Base-by-base conservation (phyloP, 2,329 filamentous ascomycete species). In the Canariomyces notabilis region DNA sequence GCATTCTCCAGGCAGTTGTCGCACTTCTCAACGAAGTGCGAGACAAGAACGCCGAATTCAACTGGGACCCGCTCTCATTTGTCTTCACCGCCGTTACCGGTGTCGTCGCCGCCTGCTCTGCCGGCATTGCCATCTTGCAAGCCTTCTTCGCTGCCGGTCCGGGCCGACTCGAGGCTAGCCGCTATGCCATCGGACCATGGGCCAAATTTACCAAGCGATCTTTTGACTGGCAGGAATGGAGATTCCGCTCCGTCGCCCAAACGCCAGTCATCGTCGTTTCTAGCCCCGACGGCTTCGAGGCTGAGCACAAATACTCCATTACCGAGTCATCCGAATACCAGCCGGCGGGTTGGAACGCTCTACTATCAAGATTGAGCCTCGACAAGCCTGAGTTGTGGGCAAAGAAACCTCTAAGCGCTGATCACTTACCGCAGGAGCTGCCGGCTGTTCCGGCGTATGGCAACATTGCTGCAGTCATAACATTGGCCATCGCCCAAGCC, bases 61-160 rank as follows among this genome's bases (percentile, higher is more conserved):
- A 40, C 37, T 45, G 43, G 43, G 43, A 45, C 16, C 43, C 36
- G 6, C 32, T 45, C 20, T 32, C 43, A 16, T 45, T 45, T 16
- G 36, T 6, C 19, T 45, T 45, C 29, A 45, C 43, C 5, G 43
- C 37, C n/a, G 12, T 37, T 6, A 35, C 38, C 19, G 43, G 43
- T 21, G 32, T 45, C 14, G 15, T 37, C 19, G 43, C 43, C 8
- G 34, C 35, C 22, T 21, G 37, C 3, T 34, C 40, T 32, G 43
- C 43, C 14, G 19, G 19, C 26, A 15, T 45, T 19, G 35, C 43
- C n/a, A 40, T 45, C 14, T 37, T 32, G 15, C 43, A 45, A 36
- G 43, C 43, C n/a, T 7, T 45, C 29, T 18, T 45, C 4, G 29
- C 29, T 7, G 37, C 43, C 14, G 43, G 36, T 12, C 23, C 22